These are phyloP conservation scores for Cyclotella distinguenda DNA, from an alignment of 108 stramenopile species.

Conservation along the genomic window DNA sequence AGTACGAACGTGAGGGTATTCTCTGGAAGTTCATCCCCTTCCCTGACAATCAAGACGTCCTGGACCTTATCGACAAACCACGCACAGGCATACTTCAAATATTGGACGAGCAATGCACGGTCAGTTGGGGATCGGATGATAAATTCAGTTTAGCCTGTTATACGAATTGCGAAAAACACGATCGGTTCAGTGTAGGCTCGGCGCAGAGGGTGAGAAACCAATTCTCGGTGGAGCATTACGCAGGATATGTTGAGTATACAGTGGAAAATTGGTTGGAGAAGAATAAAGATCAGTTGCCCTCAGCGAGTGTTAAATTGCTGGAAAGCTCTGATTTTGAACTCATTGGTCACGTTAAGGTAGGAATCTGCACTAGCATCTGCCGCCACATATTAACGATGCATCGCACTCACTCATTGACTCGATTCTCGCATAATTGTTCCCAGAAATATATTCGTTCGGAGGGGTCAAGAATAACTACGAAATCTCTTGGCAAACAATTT, in stretches of 20 bases:
- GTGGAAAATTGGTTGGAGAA: conserved; percentile 87
- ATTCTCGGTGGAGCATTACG: conserved; percentile 91
- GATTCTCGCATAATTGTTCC: background rate
- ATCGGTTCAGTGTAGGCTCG: conserved; percentile 53
- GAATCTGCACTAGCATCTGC: too few species aligned
- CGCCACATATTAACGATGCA: too few species aligned
- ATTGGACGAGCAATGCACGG: conserved; percentile 81
- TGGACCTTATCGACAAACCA: conserved; percentile 88
- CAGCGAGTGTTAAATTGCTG: conserved; percentile 85
- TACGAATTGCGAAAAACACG: conserved; percentile 55
- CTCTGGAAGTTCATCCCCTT: conserved; percentile 91
- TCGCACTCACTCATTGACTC: too few species aligned
- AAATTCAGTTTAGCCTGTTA: conserved; percentile 64
- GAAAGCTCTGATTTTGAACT: conserved; percentile 50
- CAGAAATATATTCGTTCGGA: conserved; percentile 52
- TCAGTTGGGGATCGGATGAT: conserved; percentile 62
- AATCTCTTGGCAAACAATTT: conserved; percentile 87
- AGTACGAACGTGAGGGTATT: conserved; percentile 87
- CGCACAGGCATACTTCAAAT: conserved; percentile 76
- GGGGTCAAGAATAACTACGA: conserved; percentile 43
- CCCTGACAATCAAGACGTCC: conserved; percentile 91
- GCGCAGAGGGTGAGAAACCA: conserved; percentile 59
- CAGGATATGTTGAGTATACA: conserved; percentile 85
- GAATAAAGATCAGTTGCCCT: conserved; percentile 90
- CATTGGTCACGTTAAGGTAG: conserved; percentile 45